Evolutionary conservation across 2,329 filamentous ascomycete genomes (phyloP), one percentile per base, ranked within the genome.

Genomic region (Septoria petroselini): DNA sequence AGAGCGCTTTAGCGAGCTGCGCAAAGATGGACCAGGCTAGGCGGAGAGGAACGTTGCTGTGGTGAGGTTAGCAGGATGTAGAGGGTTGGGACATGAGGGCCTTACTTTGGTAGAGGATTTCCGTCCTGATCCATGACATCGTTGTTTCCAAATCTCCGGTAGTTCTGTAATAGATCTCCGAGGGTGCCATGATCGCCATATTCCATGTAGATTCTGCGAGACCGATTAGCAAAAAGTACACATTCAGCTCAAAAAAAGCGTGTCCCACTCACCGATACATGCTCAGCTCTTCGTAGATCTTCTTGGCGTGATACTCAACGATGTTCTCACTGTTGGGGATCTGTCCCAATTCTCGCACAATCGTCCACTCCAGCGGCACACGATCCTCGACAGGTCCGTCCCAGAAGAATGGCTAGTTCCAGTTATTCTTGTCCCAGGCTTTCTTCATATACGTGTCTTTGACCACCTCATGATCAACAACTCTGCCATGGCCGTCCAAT

Each of bases 1-100:
- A 41, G 12, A 53, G 18, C 2, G 40, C 45, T 17, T 35, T 12
- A 11, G 37, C 21, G 17, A 53, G 40, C 4, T 39, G 25, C 25
- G 48, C 31, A 19, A 53, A 53, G 8, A 53, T 46, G 3, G 27
- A 41, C 50, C 50, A 53, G 2, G 48, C 12, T 3, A 45, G 31
- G 14, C 50, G 18, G 15, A 30, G 45, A 7, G 50, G 41, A 12
- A 53, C 41, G 8, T 17, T n/a, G n/a, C 15, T 15, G 12, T 30
- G n/a, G 7, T 12, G 8, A 9, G 7, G 17, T 8, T 25, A 12
- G 37, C 17, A n/a, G 4, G n/a, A 14, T 6, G 5, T 4, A 34
- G 31, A 12, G 4, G 15, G n/a, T 5, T 34, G 31, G 4, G 12
- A n/a, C 12, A 34, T 6, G 12, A 4, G 4, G n/a, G 31, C 5